Conservation (phyloP, 2,329 filamentous ascomycete genomes). For the Arachnomyces sp. region DNA sequence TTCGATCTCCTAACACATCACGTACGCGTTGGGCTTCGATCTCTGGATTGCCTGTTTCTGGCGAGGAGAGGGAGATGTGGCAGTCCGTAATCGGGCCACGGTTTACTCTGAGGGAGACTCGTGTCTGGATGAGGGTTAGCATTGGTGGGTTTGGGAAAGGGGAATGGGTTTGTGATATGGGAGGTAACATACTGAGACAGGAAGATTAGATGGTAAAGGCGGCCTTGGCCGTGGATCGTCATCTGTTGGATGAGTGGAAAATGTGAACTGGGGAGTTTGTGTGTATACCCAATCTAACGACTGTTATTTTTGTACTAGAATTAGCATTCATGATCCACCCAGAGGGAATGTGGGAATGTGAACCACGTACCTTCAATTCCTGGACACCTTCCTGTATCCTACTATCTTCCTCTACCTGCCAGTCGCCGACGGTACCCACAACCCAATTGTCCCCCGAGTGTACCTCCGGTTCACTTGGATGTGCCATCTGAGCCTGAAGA, state of each 20-base stretch:
- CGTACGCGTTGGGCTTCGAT: constrained; percentile 28
- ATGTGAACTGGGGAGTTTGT: constrained; percentile 77
- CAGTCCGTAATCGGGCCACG: constrained; percentile 34
- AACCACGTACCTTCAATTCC: constrained; percentile 46
- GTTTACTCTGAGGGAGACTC: constrained; percentile 33
- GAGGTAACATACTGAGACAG: constrained; percentile 34
- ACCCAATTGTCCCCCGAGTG: constrained; percentile 29
- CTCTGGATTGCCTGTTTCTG: constrained; percentile 23
- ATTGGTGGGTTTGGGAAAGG: constrained; percentile 4
- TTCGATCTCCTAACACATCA: constrained; percentile 29
- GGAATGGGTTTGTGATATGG: background rate
- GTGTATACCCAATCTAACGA: constrained; percentile 63
- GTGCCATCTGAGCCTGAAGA: constrained; percentile 24
- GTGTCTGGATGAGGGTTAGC: constrained; percentile 25
- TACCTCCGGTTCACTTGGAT: constrained; percentile 25
- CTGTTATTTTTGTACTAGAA: constrained; percentile 20
- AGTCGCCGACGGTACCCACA: constrained; percentile 45
- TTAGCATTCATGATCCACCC: background rate
- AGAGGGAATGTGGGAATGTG: background rate
- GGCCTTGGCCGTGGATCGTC: constrained; percentile 53
- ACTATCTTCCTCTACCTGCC: constrained; percentile 36
- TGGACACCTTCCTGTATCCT: constrained; percentile 55
- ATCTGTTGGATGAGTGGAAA: constrained; percentile 55
- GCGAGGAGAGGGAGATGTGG: constrained; percentile 29
- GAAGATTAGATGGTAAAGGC: constrained; percentile 42